Percentiles rank a stretch among this genome's conserved stretches.
Evolutionary conservation across 1,284 basidiomycete species (phyloP).

Genomic region (Takashimella tepidaria): DNA sequence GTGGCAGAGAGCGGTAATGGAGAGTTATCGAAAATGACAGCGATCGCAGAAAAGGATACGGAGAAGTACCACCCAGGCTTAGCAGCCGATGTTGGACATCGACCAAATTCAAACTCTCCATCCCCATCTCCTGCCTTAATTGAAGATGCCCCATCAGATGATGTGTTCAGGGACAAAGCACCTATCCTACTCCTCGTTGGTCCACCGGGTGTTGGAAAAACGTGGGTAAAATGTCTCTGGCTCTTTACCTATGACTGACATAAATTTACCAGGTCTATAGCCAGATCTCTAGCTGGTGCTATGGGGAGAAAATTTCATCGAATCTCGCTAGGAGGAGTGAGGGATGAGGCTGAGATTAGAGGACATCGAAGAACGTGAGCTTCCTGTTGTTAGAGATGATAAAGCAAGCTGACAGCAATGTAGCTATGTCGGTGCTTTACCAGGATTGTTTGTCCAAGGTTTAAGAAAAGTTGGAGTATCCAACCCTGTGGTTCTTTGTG

Average conservation of each 20-base stretch:
- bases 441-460: slow-evolving; percentile 94
- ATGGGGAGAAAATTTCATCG: slow-evolving; percentile 51
- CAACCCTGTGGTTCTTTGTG: slow-evolving; percentile 82
- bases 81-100: background rate
- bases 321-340: slow-evolving; percentile 91
- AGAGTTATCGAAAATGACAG: background rate
- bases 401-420: slow-evolving; percentile 1
- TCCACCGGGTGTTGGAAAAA: slow-evolving; percentile 95
- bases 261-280: slow-evolving; percentile 28
- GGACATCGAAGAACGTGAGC: slow-evolving; percentile 90
- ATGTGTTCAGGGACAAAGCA: slow-evolving; percentile 41
- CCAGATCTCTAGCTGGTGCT: slow-evolving; percentile 36
- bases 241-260: background rate
- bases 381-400: slow-evolving; percentile 1
- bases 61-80: background rate
- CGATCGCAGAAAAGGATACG: background rate
- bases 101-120: background rate
- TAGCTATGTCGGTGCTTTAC: slow-evolving; percentile 63
- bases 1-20: background rate
- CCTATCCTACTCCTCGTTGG: slow-evolving; percentile 61
- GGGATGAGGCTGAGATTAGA: slow-evolving; percentile 97
- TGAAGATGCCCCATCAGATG: slow-evolving; percentile 29
- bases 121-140: background rate
- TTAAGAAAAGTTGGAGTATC: slow-evolving; percentile 91
- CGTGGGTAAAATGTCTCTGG: slow-evolving; percentile 56